phyloP scores from a whole-genome alignment of 2,329 filamentous ascomycete genomes.

The Paramyrothecium roridum region DNA sequence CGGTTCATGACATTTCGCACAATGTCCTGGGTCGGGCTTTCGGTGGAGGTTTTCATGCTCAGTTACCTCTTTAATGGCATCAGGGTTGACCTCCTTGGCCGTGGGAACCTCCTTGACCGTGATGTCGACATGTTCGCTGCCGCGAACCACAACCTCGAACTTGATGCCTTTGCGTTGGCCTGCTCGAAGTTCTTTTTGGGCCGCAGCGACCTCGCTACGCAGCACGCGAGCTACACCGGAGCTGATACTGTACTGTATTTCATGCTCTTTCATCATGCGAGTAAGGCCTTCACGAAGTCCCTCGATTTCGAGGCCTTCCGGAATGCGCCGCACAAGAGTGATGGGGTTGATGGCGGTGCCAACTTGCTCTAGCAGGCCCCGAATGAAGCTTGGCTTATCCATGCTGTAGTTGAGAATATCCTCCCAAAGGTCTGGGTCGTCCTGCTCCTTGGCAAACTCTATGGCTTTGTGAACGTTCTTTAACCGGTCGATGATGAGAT shows the following conservation, averaged over 20 bases:
- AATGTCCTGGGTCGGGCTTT: conserved; percentile 49
- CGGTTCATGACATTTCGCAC: conserved; percentile 53
- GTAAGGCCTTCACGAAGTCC: conserved; percentile 84
- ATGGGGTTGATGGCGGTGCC: conserved; percentile 93
- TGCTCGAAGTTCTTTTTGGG: conserved; percentile 75
- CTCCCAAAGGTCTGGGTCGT: conserved; percentile 91
- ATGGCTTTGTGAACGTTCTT: conserved; percentile 91
- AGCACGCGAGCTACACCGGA: conserved; percentile 85
- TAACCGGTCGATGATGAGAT: conserved; percentile 90
- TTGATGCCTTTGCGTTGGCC: conserved; percentile 85
- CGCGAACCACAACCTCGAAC: conserved; percentile 67
- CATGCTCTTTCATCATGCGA: conserved; percentile 91
- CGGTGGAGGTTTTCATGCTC: conserved; percentile 22
- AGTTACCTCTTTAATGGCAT: conserved; percentile 11
- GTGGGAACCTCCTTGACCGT: conserved; percentile 35
- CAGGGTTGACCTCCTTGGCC: conserved; percentile 14
- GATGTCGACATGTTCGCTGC: conserved; percentile 38
- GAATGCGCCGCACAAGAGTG: conserved; percentile 83
- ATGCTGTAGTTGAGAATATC: conserved; percentile 93
- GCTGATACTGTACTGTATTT: conserved; percentile 90
- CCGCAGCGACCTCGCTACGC: conserved; percentile 78
- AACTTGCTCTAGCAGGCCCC: conserved; percentile 86
- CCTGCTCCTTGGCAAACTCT: conserved; percentile 87
- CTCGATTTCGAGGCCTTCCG: conserved; percentile 88
- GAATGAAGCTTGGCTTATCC: conserved; percentile 95